Conservation (phyloP, 2,329 filamentous ascomycete species). For the Colletotrichum spaethianum region DNA sequence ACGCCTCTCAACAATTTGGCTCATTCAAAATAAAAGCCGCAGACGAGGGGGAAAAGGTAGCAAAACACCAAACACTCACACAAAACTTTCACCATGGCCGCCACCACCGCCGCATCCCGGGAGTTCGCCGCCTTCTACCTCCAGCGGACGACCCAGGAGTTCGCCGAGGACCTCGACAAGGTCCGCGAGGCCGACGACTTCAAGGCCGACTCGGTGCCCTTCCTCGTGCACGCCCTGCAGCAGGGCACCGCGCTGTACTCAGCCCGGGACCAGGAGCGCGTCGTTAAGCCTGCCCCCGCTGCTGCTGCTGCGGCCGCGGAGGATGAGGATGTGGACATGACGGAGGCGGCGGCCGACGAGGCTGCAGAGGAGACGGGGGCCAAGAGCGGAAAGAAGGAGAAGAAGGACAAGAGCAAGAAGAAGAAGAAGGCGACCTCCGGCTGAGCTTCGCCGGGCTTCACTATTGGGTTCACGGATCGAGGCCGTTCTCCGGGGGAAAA, state of each 20-base stretch:
- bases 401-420: slow-evolving; percentile 20
- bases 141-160: slow-evolving; percentile 77
- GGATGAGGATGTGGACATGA: slow-evolving; percentile 22
- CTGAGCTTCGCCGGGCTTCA: background rate
- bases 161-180: slow-evolving; percentile 81
- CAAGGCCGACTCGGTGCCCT: slow-evolving; percentile 72
- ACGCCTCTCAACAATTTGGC: background rate
- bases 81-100: background rate
- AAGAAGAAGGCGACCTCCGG: slow-evolving; percentile 24
- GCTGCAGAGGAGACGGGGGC: background rate
- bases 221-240: slow-evolving; percentile 77
- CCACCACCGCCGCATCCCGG: slow-evolving; percentile 16
- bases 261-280: slow-evolving; percentile 55
- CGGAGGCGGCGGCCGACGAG: background rate
- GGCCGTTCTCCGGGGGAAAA: no score
- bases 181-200: slow-evolving; percentile 80
- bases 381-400: slow-evolving; percentile 27
- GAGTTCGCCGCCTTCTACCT: slow-evolving; percentile 78
- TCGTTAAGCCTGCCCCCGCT: slow-evolving; percentile 27
- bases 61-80: no score
- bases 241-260: slow-evolving; percentile 77
- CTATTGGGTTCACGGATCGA: background rate
- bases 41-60: no score
- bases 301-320: slow-evolving; percentile 10
- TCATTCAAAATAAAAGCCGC: background rate